These are phyloP conservation scores for Komagataella populi DNA, from an alignment of 805 yeast species.

Conservation along the genomic window DNA sequence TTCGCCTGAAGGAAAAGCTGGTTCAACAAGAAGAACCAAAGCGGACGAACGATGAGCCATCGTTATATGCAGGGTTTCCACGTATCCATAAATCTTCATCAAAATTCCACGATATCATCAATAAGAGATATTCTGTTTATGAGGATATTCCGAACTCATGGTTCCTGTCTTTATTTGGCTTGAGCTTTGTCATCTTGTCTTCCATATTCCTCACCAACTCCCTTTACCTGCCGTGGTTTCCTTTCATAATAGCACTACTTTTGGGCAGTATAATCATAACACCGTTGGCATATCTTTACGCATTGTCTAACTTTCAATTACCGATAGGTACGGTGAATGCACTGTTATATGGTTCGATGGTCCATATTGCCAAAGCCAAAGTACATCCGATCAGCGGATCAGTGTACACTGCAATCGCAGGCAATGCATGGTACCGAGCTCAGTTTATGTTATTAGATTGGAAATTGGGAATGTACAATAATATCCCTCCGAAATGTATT, in stretches of 20 bases:
- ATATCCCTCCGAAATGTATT: constrained; percentile 34
- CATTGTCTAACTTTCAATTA: constrained; percentile 35
- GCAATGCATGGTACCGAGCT: constrained; percentile 39
- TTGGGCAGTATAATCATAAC: constrained; percentile 32
- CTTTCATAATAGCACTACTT: constrained; percentile 26
- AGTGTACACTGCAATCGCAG: constrained; percentile 37
- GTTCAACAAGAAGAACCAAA: constrained; percentile 1
- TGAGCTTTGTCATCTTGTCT: constrained; percentile 22
- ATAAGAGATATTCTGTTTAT: constrained; percentile 23
- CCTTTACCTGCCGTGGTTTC: constrained; percentile 21
- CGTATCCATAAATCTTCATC: constrained; percentile 14
- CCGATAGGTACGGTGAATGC: constrained; percentile 41
- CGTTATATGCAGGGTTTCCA: constrained; percentile 17
- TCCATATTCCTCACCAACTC: constrained; percentile 18
- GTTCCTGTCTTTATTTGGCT: constrained; percentile 22
- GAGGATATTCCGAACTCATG: constrained; percentile 28
- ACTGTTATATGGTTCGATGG: constrained; percentile 30
- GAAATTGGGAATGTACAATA: constrained; percentile 40
- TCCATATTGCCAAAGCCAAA: constrained; percentile 16
- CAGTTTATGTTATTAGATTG: constrained; percentile 25
- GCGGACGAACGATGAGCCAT: neutral
- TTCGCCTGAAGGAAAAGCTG: constrained; percentile 3
- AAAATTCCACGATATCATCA: constrained; percentile 27
- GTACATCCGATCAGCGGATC: constrained; percentile 34
- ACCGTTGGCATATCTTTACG: constrained; percentile 36